A percentile compares a stretch with the other conserved stretches of the same genome.
Evolutionary conservation across 768 basidiomycete genomes (phyloP).

Genomic region (Pleurotus cornucopiae): DNA sequence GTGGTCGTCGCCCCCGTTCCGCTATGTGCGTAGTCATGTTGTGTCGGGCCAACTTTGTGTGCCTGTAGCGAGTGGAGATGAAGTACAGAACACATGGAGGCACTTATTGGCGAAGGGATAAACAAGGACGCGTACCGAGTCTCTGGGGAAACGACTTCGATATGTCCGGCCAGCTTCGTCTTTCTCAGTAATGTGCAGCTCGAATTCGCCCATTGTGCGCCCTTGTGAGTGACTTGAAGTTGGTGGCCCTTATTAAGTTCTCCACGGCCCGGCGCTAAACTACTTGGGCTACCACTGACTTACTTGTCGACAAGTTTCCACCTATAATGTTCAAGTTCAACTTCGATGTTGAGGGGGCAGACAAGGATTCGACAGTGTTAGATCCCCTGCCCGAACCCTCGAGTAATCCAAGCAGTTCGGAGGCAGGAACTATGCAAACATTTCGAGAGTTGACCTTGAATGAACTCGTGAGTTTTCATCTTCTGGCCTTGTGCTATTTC

Average conservation of each 20-base stretch:
- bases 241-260: no score
- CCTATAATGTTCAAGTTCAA: conserved; percentile 62
- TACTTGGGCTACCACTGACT: no score
- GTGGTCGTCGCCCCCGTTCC: no score
- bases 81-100: neutral
- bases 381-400: no score
- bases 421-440: neutral
- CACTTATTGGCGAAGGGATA: neutral
- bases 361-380: conserved; percentile 15
- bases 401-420: no score
- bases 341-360: conserved; percentile 52
- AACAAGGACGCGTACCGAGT: conserved; percentile 10
- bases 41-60: neutral
- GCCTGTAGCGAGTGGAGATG: neutral
- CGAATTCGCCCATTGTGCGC: neutral
- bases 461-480: conserved; percentile 16
- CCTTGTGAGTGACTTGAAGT: no score
- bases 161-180: conserved; percentile 17
- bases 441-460: conserved; percentile 29
- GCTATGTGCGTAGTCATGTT: neutral
- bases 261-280: no score
- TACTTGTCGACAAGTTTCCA: no score
- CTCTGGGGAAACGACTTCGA: conserved; percentile 7
- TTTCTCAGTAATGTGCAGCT: conserved; percentile 13
- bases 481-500: neutral